These are phyloP conservation scores for Podospora sp. DNA, from an alignment of 495 filamentous ascomycete genomes.

Conservation along the genomic window DNA sequence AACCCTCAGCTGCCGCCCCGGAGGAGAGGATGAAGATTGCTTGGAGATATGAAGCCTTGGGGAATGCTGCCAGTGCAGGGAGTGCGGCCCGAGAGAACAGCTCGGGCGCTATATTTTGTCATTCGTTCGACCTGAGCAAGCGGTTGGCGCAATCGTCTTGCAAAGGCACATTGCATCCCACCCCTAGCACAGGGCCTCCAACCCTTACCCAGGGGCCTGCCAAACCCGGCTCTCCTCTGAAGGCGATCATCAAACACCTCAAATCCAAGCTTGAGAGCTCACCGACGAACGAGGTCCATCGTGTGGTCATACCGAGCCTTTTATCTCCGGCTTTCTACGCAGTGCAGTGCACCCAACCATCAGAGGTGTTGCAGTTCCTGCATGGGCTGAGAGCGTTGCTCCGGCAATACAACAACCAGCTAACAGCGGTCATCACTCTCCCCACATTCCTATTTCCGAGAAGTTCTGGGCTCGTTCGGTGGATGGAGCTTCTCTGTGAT, in stretches of 20 bases:
- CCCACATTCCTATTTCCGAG: slow-evolving; percentile 83
- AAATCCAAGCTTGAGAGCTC: slow-evolving; percentile 58
- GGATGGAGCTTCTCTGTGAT: slow-evolving; percentile 84
- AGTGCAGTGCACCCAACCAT: slow-evolving; percentile 63
- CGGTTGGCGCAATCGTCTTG: slow-evolving; percentile 63
- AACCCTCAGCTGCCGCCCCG: slow-evolving; percentile 33
- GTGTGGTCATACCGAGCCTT: slow-evolving; percentile 78
- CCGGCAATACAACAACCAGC: slow-evolving; percentile 61
- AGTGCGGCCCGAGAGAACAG: slow-evolving; percentile 53
- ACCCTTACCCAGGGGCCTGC: slow-evolving; percentile 19
- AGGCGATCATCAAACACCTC: slow-evolving; percentile 63
- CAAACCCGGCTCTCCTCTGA: slow-evolving; percentile 58
- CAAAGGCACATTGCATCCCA: slow-evolving; percentile 48
- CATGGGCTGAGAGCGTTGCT: slow-evolving; percentile 78
- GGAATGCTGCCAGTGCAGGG: slow-evolving; percentile 56
- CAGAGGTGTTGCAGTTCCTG: slow-evolving; percentile 78
- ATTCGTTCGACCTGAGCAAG: slow-evolving; percentile 88
- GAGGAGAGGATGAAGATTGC: slow-evolving; percentile 96
- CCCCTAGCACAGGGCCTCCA: slow-evolving; percentile 43
- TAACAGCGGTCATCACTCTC: slow-evolving; percentile 77
- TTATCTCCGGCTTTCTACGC: slow-evolving; percentile 84
- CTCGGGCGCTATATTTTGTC: slow-evolving; percentile 66
- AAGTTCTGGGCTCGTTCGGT: slow-evolving; percentile 74
- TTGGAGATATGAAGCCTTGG: slow-evolving; percentile 90
- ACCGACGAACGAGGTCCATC: slow-evolving; percentile 67